phyloP scores from a whole-genome alignment of 352 stramenopile species.

The Phytophthora chlamydospora region DNA sequence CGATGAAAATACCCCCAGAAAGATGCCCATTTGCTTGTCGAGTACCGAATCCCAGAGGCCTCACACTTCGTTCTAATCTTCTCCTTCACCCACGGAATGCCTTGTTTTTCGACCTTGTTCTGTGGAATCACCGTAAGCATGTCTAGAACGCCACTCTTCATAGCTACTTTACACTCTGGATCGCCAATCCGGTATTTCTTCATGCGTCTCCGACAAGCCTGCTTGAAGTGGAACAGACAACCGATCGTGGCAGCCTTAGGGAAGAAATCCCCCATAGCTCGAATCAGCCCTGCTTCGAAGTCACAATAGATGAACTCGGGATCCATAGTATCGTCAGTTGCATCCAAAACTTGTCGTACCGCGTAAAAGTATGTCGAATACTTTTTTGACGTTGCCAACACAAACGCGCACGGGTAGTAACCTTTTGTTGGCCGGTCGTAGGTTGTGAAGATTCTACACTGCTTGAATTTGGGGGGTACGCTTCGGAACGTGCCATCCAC shows the following conservation, averaged over 20 bases:
- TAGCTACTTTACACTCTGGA: neutral
- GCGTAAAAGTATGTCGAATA: constrained; percentile 10
- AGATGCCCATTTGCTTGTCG: neutral
- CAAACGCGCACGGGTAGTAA: constrained; percentile 1
- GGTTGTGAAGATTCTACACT: constrained; percentile 6
- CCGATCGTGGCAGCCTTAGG: neutral
- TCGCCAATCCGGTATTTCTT: constrained; percentile 4
- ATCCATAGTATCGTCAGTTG: constrained; percentile 4
- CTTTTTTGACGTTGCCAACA: constrained; percentile 8
- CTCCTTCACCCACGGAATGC: constrained; percentile 1
- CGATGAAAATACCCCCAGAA: constrained; percentile 25
- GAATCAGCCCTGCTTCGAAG: constrained; percentile 12
- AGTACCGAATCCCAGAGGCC: neutral
- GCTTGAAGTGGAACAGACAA: constrained; percentile 17
- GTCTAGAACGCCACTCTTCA: constrained; percentile 2
- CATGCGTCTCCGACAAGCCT: constrained; percentile 3
- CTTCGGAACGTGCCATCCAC: constrained; percentile 11
- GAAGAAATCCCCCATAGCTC: neutral
- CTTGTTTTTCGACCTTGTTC: constrained; percentile 6
- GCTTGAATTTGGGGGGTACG: constrained; percentile 1
- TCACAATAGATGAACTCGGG: constrained; percentile 6
- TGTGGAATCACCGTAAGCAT: constrained; percentile 6
- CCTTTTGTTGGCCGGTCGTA: constrained; percentile 1
- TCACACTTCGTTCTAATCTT: neutral
- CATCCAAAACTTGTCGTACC: neutral